Evolutionary conservation across 1,139 yeast genomes (phyloP), one percentile per base, ranked within the genome.

Genomic region (Geotrichum fermentans): DNA sequence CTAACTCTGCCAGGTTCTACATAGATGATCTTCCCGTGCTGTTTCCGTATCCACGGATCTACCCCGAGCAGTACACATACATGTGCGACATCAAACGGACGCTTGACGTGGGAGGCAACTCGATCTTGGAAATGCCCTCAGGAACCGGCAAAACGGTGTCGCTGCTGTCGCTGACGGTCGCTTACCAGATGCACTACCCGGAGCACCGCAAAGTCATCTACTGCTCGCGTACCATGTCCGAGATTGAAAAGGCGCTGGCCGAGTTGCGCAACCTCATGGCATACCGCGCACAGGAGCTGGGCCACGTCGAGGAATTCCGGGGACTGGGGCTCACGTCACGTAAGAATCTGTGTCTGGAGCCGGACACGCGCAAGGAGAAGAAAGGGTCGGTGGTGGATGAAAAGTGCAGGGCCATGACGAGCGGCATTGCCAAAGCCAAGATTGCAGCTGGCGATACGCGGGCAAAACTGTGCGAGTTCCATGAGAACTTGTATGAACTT

Each of bases 211-310:
- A 92, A 71, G 81, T 92, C 58, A 87, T 92, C 5, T 92, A 92
- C 68, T 92, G 99, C 68, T 92, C 98, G 4, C 97, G 99, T 76
- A 92, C 99, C 33, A 92, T 92, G 98, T 87, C 97, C 8, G 99
- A 92, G 71, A 92, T 92, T 64, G 98, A 92, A 69, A 92, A 92
- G 69, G 97, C 98, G 0, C 71, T 92, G 64, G 88, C 90, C n/a
- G 99, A 92, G 70, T 74, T 94, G 72, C 83, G 86, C 56, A 82
- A 80, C 49, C 73, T 92, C 59, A 92, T 92, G 98, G 87, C 80
- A 48, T 92, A 77, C 64, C 74, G 99, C 55, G 69, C 92, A 2
- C 73, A 79, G 50, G 95, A 87, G 62, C 72, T 92, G 50, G 97
- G 97, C 0, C 79, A 77, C 57, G 83, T 73, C 28, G 97, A 89